Base-by-base conservation (phyloP, 768 basidiomycete genomes). In the Termitomyces sp. region DNA sequence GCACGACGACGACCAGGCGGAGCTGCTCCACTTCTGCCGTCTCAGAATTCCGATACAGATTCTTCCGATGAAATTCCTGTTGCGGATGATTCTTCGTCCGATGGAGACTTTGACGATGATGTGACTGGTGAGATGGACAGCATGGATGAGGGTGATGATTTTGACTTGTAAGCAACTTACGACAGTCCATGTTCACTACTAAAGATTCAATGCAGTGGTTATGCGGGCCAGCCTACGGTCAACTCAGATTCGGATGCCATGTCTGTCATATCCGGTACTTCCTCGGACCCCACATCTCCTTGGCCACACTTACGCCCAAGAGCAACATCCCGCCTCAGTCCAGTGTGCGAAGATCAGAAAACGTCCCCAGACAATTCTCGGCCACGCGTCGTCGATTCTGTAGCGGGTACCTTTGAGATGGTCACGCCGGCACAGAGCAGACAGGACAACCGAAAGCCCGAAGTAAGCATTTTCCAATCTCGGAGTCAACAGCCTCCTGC, bases 81-180 rank as follows among this genome's bases (percentile, higher is more conserved):
- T 3, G 79, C 78, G 0, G 82, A 79, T 35, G 77, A 78, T 21
- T 68, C 70, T 3, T 75, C 76, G 5, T 75, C 72, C 2, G 83
- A 80, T 19, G 77, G 79, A 12, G 80, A 74, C 66, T 83, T 76
- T 52, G 84, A 80, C 23, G 75, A 77, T 51, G 73, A 77, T 41
- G 75, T 73, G 8, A 56, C 64, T 28, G 74, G 73, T 9, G 78
- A 71, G 12, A 76, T 68, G 43, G 83, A 78, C 43, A 79, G 73
- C 53, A 76, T 80, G 70, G 82, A 83, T 61, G 87, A 85, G 50
- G 83, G 73, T 1, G 86, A 90, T 60, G 89, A 88, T 58, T 91
- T 91, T 60, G 90, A 91, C 65, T 88, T 88, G 89, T 91, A 67
- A 65, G 87, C 74, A 3, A 31, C 19, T 23, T 8, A 38, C 15